These are phyloP conservation scores for Lichtheimia hyalospora DNA, from an alignment of 371 early-diverging fungal genomes.

Conservation along the genomic window DNA sequence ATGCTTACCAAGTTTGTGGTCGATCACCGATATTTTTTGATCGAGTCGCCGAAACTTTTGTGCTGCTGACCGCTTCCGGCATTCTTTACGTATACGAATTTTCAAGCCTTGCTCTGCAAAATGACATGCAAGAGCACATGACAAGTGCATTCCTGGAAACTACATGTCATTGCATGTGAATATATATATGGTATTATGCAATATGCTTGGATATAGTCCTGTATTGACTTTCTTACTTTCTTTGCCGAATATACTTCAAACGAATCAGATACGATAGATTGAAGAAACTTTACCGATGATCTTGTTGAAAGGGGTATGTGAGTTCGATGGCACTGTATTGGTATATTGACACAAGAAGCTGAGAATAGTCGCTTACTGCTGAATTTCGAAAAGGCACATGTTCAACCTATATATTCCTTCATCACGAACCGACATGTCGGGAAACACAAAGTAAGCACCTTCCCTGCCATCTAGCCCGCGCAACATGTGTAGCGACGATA, in stretches of 20 bases:
- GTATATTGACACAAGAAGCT: too few species aligned
- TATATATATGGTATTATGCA: too few species aligned
- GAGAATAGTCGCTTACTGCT: slow-evolving; percentile 42
- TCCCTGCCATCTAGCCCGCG: slow-evolving; percentile 61
- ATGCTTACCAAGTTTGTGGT: too few species aligned
- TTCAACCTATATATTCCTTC: slow-evolving; percentile 88
- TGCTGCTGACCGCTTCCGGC: slow-evolving; percentile 11
- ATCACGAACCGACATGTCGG: slow-evolving; percentile 87
- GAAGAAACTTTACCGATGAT: slow-evolving; percentile 21
- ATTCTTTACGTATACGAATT: slow-evolving; percentile 68
- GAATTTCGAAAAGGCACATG: slow-evolving; percentile 85
- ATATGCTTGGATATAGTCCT: too few species aligned
- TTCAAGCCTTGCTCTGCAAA: slow-evolving; percentile 72
- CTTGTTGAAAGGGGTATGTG: background rate
- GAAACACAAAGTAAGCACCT: slow-evolving; percentile 95
- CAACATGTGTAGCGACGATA: slow-evolving; percentile 60
- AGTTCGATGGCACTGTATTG: too few species aligned
- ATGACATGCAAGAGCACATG: slow-evolving; percentile 59
- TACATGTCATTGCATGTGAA: slow-evolving; percentile 4
- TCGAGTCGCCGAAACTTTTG: too few species aligned
- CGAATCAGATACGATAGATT: slow-evolving; percentile 30
- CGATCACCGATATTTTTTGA: too few species aligned
- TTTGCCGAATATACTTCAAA: slow-evolving; percentile 50
- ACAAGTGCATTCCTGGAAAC: slow-evolving; percentile 59
- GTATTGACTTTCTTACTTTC: slow-evolving; percentile 15